Base-by-base conservation (phyloP, 768 basidiomycete species). In the Lactifluus subvellereus region DNA sequence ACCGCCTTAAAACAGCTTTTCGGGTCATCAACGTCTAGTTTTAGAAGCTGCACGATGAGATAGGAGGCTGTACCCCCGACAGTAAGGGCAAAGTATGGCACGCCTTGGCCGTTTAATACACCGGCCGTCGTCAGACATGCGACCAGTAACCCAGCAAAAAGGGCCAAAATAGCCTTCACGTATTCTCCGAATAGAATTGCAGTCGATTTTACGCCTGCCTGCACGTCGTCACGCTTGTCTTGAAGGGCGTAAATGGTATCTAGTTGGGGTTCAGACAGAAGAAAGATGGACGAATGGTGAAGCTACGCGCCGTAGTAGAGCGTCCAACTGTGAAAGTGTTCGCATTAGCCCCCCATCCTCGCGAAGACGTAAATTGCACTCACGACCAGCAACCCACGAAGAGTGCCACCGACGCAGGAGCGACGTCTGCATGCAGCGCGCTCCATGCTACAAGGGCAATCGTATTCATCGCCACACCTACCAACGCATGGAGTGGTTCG, bases 181-280 rank as follows among this genome's bases (percentile, higher is more conserved):
- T 73, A 69, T 11, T 72, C 68, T 18, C 79, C 82, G 70, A 86
- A 86, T 20, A 84, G 77, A 14, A 86, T 72, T 0, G 84, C 84
- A 51, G 83, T 86, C 1, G 84, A 85, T 70, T 84, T 83, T 55
- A 87, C 81, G 47, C 82, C 82, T 18, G 79, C 84, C 48, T 76
- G 72, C 27, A 80, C 71, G 67, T 87, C 85, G 73, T 86, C 85
- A 33, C 72, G 71, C 63, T 82, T 82, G 70, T 86, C 85, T 75
- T 82, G 76, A 68, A 83, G 83, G 5, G 83, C 85, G 67, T 87
- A 87, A 61, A 85, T 82, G 0, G 84, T 83, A 69, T 87, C 82
- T 69, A 77, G 71, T 51, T 79, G 69, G 32, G 77, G 74, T 77
- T 48, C 77, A 80, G 38, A 74, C 61, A 49, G 6, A 18, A 45